A percentile compares a stretch with the other conserved stretches of the same genome.
Conservation (phyloP, 768 basidiomycete genomes). For the Epithele typhae region DNA sequence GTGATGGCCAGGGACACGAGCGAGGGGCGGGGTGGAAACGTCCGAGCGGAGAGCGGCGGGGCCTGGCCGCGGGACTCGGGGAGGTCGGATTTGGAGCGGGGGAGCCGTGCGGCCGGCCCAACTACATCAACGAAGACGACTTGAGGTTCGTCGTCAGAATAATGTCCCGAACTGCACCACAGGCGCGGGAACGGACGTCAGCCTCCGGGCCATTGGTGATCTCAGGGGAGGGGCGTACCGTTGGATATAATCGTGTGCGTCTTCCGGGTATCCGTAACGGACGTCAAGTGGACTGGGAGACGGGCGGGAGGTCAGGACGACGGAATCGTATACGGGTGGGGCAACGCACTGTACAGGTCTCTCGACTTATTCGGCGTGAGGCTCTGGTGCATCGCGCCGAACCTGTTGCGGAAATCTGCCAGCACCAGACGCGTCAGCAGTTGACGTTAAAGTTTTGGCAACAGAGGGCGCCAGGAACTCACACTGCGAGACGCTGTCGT, state of each 20-base stretch:
- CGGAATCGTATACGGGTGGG: background rate
- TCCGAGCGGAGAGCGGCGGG: background rate
- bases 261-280: slow-evolving; percentile 75
- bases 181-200: too few relatives aligned
- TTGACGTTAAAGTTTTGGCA: too few relatives aligned
- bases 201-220: too few relatives aligned
- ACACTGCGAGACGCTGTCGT: slow-evolving; percentile 74
- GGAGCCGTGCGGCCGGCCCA: background rate
- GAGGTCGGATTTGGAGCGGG: background rate
- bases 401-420: slow-evolving; percentile 71
- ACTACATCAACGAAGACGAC: slow-evolving; percentile 25
- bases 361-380: slow-evolving; percentile 67
- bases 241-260: slow-evolving; percentile 71
- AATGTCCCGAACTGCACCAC: slow-evolving; percentile 24
- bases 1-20: too few relatives aligned
- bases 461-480: too few relatives aligned
- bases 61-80: background rate
- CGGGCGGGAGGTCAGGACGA: background rate
- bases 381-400: slow-evolving; percentile 63
- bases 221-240: slow-evolving; percentile 40
- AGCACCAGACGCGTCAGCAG: background rate
- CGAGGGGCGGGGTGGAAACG: too few relatives aligned
- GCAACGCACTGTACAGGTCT: slow-evolving; percentile 62
- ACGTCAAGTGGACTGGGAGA: slow-evolving; percentile 65
- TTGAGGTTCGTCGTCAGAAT: slow-evolving; percentile 27